Conservation (phyloP, 371 early-diverging fungal genomes). For the Mucor irregularis region DNA sequence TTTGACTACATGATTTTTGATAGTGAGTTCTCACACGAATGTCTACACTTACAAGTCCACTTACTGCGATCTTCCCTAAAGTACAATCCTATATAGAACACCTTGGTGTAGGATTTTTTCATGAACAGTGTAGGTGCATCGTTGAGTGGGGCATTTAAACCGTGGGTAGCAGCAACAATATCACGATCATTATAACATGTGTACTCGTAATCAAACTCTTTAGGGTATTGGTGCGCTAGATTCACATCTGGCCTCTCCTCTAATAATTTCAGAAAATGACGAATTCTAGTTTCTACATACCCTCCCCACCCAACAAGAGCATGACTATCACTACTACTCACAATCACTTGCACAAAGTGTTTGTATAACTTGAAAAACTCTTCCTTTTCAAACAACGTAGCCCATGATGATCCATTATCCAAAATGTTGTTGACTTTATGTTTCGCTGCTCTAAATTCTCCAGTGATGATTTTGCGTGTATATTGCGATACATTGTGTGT, state of each 20-base stretch:
- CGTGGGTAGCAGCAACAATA: constrained; percentile 14
- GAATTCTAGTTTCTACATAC: constrained; percentile 90
- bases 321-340: constrained; percentile 48
- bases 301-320: constrained; percentile 74
- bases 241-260: constrained; percentile 74
- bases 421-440: constrained; percentile 27
- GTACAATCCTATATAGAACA: constrained; percentile 85
- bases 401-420: constrained; percentile 17
- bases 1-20: too few species aligned
- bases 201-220: constrained; percentile 68
- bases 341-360: constrained; percentile 87
- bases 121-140: not conserved
- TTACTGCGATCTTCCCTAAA: constrained; percentile 51
- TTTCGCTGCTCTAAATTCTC: constrained; percentile 59
- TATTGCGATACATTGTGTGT: constrained; percentile 86
- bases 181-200: constrained; percentile 63
- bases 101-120: constrained; percentile 58
- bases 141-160: not conserved
- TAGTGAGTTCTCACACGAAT: too few species aligned
- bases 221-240: constrained; percentile 86
- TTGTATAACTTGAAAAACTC: constrained; percentile 75
- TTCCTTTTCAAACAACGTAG: constrained; percentile 80
- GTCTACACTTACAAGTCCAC: not conserved
- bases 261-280: constrained; percentile 82
- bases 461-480: constrained; percentile 66